Conservation (phyloP, 129 eudicot species). For the Centella asiatica region DNA sequence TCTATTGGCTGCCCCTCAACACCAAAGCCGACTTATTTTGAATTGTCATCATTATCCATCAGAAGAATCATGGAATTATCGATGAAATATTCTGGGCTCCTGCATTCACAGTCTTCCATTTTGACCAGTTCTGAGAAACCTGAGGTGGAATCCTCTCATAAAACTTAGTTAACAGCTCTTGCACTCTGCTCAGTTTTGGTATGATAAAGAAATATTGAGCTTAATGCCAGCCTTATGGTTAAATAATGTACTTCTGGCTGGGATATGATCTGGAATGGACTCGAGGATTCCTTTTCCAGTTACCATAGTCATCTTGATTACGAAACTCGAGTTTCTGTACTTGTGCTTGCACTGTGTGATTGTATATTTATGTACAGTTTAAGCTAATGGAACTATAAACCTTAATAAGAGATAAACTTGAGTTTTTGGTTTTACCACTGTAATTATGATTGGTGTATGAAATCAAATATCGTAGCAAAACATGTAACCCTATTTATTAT, state of each 20-base stretch:
- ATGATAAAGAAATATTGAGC: background rate
- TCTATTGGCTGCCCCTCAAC: conserved; percentile 65
- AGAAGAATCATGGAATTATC: background rate
- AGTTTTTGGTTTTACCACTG: background rate
- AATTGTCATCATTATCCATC: conserved; percentile 17
- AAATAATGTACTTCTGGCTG: background rate
- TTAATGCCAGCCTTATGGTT: background rate
- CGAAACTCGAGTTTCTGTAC: background rate
- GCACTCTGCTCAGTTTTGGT: background rate
- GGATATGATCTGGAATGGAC: background rate
- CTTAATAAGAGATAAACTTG: background rate
- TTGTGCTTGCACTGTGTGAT: background rate
- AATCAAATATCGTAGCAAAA: too few relatives aligned
- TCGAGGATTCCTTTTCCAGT: background rate
- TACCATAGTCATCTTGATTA: conserved; percentile 6
- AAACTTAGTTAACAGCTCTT: background rate
- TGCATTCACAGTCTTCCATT: background rate
- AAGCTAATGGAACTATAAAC: background rate
- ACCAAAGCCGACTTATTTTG: conserved; percentile 74
- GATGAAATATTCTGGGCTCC: background rate
- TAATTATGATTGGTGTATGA: background rate
- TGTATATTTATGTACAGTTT: conserved; percentile 11
- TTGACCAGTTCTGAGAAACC: background rate
- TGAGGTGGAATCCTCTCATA: background rate
- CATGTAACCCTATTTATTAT: too few relatives aligned